phyloP scores from a whole-genome alignment of 257 asterid species.

The Jacaranda copaia region DNA sequence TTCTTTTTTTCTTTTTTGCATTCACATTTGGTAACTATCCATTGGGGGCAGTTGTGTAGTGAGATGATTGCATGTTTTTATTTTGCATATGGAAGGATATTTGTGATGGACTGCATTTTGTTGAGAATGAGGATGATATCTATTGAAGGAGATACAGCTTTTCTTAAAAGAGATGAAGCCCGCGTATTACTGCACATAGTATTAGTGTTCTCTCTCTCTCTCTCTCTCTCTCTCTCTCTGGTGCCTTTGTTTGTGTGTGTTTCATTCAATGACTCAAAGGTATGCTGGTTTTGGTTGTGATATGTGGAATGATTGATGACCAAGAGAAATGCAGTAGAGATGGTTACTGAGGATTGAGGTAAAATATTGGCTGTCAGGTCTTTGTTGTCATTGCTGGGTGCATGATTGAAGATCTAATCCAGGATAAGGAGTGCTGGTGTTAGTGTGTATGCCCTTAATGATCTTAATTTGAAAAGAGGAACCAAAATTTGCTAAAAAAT shows the following conservation, averaged over 20 bases:
- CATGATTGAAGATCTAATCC: slow-evolving; percentile 2
- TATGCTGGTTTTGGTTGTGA: background rate
- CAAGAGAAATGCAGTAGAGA: background rate
- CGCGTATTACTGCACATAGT: no score
- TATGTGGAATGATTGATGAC: background rate
- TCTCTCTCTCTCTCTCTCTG: no score
- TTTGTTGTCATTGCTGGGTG: background rate
- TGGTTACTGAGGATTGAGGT: background rate
- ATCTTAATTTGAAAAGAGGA: background rate
- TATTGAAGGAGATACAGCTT: no score
- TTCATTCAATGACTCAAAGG: background rate
- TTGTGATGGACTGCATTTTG: background rate
- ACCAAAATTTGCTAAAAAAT: background rate
- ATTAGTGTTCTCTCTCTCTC: no score
- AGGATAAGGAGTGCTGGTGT: slow-evolving; percentile 13
- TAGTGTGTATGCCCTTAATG: background rate
- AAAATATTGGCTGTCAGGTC: no score
- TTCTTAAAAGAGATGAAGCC: no score
- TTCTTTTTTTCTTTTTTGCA: no score
- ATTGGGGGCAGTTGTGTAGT: no score
- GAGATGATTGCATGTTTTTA: no score
- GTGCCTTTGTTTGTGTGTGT: no score
- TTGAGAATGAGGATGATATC: no score
- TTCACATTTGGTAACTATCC: no score
- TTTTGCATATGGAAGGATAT: background rate